Evolutionary conservation across 768 basidiomycete genomes (phyloP), one percentile per base, ranked within the genome.

Genomic region (Mrakia blollopis): DNA sequence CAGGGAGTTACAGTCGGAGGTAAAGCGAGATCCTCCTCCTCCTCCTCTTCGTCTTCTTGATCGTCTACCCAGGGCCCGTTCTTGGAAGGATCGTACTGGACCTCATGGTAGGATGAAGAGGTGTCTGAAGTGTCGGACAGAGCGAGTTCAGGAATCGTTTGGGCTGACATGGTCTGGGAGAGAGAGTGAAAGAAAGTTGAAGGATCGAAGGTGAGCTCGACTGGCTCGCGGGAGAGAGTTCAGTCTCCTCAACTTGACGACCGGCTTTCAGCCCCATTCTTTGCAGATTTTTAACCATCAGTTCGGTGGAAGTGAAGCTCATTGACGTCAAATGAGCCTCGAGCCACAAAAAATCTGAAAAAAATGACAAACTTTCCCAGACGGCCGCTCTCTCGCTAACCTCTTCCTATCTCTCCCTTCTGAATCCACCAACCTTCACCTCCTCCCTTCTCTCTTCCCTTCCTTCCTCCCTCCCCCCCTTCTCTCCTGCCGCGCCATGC

Each of bases 121-220:
- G 50, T 37, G 21, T 54, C 47, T 32, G 72, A 72, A 3, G 54
- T 18, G 11, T 47, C 62, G 4, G 73, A 74, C 3, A 74, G 62
- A 9, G 73, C 62, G 44, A 74, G 73, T 50, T 63, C 73, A 3
- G 65, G 65, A 63, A 65, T 61, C 14, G 60, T 47, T 39, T 60
- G 61, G 30, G 73, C 50, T 14, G 69, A 47, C 69, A 71, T 71
- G 39, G 68, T 3, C 6, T 13, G n/a, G 10, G 69, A 39, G 6
- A 39, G 65, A n/a, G 25, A 28, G 69, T 25, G 6, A 39, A 39
- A n/a, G 25, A 28, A n/a, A 23, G 37, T 39, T 39, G 65, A 39
- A 68, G 65, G 25, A 39, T 23, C 2, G 37, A n/a, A 39, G 37
- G 65, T 41, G 65, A 68, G 65, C 65, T 68, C 37, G 25, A 35